A percentile compares a stretch with the other conserved stretches of the same genome.
These are phyloP conservation scores for Penstemon davidsonii DNA, from an alignment of 257 asterid genomes.

Conservation along the genomic window DNA sequence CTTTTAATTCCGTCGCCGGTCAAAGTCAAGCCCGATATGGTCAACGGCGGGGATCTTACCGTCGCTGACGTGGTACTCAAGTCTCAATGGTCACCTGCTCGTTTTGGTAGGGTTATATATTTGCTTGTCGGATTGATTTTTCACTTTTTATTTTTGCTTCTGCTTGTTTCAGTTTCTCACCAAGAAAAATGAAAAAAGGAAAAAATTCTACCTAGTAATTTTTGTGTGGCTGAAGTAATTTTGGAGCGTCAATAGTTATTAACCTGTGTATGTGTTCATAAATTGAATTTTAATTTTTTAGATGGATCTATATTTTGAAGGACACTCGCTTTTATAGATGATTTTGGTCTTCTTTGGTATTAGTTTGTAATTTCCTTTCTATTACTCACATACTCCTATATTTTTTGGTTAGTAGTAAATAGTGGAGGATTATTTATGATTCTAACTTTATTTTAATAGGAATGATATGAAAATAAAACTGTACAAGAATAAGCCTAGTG, in stretches of 20 bases:
- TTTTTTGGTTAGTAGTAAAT: neutral
- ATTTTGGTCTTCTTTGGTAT: no score
- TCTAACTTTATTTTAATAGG: neutral
- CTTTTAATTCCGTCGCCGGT: constrained; percentile 54
- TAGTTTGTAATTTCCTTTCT: no score
- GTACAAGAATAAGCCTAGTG: neutral
- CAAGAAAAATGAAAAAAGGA: no score
- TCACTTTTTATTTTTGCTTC: neutral
- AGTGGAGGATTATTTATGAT: neutral
- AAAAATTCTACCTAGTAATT: no score
- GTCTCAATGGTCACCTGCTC: constrained; percentile 39
- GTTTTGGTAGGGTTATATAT: constrained; percentile 16
- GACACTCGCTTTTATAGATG: no score
- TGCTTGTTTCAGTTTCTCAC: neutral
- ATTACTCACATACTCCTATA: neutral
- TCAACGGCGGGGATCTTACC: constrained; percentile 30
- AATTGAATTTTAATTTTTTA: no score
- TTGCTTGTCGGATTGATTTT: neutral
- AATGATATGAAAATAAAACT: neutral
- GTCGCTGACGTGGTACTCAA: constrained; percentile 35
- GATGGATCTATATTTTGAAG: no score
- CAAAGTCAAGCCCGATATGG: constrained; percentile 40
- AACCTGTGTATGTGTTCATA: no score
- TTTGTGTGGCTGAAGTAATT: no score
- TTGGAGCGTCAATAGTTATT: no score